Evolutionary conservation across 2,329 filamentous ascomycete species (phyloP).

Genomic region (Pyricularia grisea): DNA sequence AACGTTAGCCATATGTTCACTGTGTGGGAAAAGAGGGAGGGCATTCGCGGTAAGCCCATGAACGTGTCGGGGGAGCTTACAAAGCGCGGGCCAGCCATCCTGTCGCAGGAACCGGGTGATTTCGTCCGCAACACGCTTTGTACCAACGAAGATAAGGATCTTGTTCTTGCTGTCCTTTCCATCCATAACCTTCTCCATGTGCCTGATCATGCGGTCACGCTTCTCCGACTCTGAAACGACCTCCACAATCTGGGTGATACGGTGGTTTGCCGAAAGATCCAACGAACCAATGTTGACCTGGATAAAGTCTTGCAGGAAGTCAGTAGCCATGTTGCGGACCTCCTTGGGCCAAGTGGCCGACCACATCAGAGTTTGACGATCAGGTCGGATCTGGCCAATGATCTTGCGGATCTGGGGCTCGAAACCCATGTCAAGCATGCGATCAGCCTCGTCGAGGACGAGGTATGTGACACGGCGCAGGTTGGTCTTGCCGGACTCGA

Average conservation of each 20-base stretch:
- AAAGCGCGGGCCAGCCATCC: conserved; percentile 94
- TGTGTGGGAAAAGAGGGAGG: conserved; percentile 20
- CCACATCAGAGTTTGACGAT: conserved; percentile 99
- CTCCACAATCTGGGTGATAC: conserved; percentile 96
- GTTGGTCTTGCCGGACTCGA: conserved; percentile 96
- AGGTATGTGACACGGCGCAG: conserved; percentile 95
- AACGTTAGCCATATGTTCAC: conserved; percentile 24
- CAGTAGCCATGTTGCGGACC: conserved; percentile 80
- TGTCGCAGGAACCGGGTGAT: conserved; percentile 96
- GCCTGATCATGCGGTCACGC: conserved; percentile 94
- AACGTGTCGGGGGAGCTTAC: conserved; percentile 45
- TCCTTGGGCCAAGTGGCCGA: conserved; percentile 99
- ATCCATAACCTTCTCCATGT: conserved; percentile 96
- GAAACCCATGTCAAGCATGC: conserved; percentile 99
- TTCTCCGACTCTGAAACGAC: conserved; percentile 96
- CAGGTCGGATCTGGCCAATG: conserved; percentile 91
- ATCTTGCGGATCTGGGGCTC: conserved; percentile 99
- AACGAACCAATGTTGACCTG: conserved; percentile 98
- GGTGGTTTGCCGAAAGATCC: conserved; percentile 93
- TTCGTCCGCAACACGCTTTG: conserved; percentile 93
- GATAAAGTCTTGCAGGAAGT: conserved; percentile 92
- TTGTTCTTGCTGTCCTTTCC: conserved; percentile 91
- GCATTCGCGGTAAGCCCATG: conserved; percentile 14
- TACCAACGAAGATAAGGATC: conserved; percentile 86
- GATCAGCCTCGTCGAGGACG: conserved; percentile 96